These are phyloP conservation scores for Tylopilus orsonianus DNA, from an alignment of 1,284 basidiomycete species.

Conservation along the genomic window DNA sequence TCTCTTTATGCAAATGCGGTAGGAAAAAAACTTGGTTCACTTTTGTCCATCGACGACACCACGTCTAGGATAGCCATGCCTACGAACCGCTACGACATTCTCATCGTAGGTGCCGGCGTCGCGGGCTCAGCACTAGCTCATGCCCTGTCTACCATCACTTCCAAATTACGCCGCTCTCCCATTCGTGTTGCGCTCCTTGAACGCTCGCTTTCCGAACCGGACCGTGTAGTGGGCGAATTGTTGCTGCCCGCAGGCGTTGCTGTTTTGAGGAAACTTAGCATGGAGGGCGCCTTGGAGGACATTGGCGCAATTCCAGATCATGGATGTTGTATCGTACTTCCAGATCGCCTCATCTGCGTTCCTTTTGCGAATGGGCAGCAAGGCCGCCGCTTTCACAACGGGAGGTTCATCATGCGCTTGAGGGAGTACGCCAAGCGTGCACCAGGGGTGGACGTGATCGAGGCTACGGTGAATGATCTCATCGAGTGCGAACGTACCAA, in stretches of 20 bases:
- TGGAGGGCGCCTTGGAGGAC: too few relatives aligned
- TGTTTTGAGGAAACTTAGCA: too few relatives aligned
- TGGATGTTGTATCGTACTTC: conserved; percentile 68
- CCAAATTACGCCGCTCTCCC: too few relatives aligned
- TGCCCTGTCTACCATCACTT: conserved; percentile 54
- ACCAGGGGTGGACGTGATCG: conserved; percentile 69
- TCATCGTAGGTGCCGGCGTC: conserved; percentile 89
- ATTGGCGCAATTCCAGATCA: too few relatives aligned
- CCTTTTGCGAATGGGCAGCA: conserved; percentile 79
- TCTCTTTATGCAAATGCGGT: too few relatives aligned
- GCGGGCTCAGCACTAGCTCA: conserved; percentile 79
- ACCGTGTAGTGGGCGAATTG: conserved; percentile 96
- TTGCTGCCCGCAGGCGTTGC: conserved; percentile 95
- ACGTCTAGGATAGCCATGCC: too few relatives aligned
- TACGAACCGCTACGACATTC: too few relatives aligned
- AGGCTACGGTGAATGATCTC: conserved; percentile 81
- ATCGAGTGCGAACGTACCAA: conserved; percentile 57
- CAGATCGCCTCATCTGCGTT: conserved; percentile 71
- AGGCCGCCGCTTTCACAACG: conserved; percentile 91
- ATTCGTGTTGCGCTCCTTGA: too few relatives aligned
- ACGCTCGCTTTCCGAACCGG: conserved; percentile 87
- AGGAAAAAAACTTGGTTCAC: too few relatives aligned
- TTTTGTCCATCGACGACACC: too few relatives aligned
- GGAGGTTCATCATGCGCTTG: conserved; percentile 84
- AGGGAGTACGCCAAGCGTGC: conserved; percentile 64